These are phyloP conservation scores for Chrysosporium keratinophilum DNA, from an alignment of 2,329 filamentous ascomycete genomes.

Conservation along the genomic window DNA sequence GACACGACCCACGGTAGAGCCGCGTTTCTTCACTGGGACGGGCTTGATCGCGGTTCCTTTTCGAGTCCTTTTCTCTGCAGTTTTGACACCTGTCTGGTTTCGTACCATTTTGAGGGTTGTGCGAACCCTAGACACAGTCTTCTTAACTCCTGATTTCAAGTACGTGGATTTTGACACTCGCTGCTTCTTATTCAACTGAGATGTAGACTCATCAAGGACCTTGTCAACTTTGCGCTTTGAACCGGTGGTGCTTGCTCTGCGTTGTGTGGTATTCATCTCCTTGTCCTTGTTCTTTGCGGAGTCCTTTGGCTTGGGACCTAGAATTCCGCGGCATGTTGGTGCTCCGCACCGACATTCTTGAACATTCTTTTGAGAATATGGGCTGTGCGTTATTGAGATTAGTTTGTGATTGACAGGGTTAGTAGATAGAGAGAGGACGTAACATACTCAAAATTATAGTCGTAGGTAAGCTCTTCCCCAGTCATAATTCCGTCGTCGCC, in stretches of 20 bases:
- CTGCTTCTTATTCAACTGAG: constrained; percentile 26
- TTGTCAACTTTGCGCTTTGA: constrained; percentile 29
- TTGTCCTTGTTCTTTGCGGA: constrained; percentile 28
- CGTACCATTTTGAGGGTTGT: background rate
- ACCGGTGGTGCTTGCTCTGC: constrained; percentile 16
- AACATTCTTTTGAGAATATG: constrained; percentile 52
- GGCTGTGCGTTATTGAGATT: constrained; percentile 26
- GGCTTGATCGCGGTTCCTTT: background rate
- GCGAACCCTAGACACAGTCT: constrained; percentile 20
- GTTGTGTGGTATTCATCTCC: constrained; percentile 19
- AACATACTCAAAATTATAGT: constrained; percentile 63
- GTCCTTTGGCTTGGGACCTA: constrained; percentile 48
- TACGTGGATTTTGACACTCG: constrained; percentile 16
- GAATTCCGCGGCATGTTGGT: constrained; percentile 49
- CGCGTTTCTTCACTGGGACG: constrained; percentile 2
- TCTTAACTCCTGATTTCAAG: constrained; percentile 28
- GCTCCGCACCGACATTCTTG: constrained; percentile 55
- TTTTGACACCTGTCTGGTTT: background rate
- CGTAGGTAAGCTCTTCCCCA: constrained; percentile 91
- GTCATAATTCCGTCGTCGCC: constrained; percentile 83
- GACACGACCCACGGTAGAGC: background rate
- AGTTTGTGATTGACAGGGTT: constrained; percentile 16
- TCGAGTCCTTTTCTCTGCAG: background rate
- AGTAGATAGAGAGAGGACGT: background rate
- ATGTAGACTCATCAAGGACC: constrained; percentile 22